A percentile compares a stretch with the other conserved stretches of the same genome.
Evolutionary conservation across 345 rosid genomes (phyloP).

Genomic region (Lepidium sativum): DNA sequence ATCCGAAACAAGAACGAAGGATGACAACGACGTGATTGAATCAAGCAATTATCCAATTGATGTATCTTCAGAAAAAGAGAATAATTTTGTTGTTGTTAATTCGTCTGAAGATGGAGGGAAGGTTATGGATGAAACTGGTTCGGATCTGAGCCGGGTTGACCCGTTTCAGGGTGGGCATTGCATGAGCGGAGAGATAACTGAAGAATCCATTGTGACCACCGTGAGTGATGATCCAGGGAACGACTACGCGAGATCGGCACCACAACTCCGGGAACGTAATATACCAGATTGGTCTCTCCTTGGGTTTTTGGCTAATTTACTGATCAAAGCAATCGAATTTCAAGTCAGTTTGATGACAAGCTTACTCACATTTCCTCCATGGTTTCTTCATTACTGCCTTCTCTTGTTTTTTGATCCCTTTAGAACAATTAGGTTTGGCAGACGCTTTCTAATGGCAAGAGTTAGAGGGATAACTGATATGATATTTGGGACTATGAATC

Average conservation of each 20-base stretch:
- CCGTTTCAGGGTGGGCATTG: constrained; percentile 1
- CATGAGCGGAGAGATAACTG: constrained; percentile 1
- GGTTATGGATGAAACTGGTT: constrained; percentile 18
- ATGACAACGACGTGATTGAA: background rate
- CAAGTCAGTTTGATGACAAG: constrained; percentile 44
- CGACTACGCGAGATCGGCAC: background rate
- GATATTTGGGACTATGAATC: constrained; percentile 23
- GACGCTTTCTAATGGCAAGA: constrained; percentile 24
- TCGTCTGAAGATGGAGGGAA: constrained; percentile 18
- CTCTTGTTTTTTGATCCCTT: constrained; percentile 54
- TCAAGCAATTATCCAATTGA: background rate
- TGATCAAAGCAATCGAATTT: constrained; percentile 60
- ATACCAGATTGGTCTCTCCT: constrained; percentile 32
- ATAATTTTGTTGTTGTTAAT: background rate
- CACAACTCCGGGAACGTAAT: constrained; percentile 21
- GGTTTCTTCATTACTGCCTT: constrained; percentile 28
- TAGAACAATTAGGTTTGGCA: constrained; percentile 33
- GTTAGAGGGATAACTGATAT: constrained; percentile 21
- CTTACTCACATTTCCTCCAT: constrained; percentile 42
- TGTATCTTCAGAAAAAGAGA: background rate
- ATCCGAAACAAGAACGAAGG: constrained; percentile 1
- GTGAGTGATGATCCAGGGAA: constrained; percentile 6
- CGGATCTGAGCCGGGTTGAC: constrained; percentile 14
- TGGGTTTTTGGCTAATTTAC: constrained; percentile 33
- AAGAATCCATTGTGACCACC: constrained; percentile 25